Conservation (phyloP, 495 filamentous ascomycete genomes). For the Margaritispora aquatica region DNA sequence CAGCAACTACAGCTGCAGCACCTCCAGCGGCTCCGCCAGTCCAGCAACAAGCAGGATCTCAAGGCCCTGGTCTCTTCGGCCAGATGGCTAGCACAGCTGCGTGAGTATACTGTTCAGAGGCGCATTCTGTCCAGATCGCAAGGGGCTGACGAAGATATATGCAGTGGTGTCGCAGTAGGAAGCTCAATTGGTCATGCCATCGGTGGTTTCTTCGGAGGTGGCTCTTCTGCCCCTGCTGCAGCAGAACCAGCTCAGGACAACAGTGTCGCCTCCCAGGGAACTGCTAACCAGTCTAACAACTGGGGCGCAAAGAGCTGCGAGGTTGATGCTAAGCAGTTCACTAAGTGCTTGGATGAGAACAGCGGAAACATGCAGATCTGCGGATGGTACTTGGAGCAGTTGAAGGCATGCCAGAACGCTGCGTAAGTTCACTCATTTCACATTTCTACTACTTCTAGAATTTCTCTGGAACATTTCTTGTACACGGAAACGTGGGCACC, state of each 20-base stretch:
- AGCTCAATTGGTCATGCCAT: slow-evolving; percentile 93
- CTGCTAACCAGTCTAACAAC: slow-evolving; percentile 26
- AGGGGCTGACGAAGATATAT: slow-evolving; percentile 10
- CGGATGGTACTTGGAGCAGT: slow-evolving; percentile 95
- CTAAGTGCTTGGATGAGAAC: slow-evolving; percentile 92
- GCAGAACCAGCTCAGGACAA: slow-evolving; percentile 35
- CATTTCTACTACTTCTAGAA: no score
- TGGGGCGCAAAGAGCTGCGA: slow-evolving; percentile 55
- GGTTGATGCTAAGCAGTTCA: slow-evolving; percentile 76
- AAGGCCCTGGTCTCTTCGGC: slow-evolving; percentile 69
- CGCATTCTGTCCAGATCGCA: background rate
- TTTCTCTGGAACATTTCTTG: no score
- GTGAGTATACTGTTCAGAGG: slow-evolving; percentile 41
- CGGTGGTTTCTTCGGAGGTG: slow-evolving; percentile 73
- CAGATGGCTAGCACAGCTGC: slow-evolving; percentile 85
- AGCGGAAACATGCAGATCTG: slow-evolving; percentile 91
- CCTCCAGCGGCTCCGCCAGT: slow-evolving; percentile 32
- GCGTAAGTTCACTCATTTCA: no score
- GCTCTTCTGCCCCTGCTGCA: slow-evolving; percentile 57
- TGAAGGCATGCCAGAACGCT: slow-evolving; percentile 93
- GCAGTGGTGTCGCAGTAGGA: slow-evolving; percentile 89
- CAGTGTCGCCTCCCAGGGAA: slow-evolving; percentile 33
- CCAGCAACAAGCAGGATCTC: slow-evolving; percentile 30
- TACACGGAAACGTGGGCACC: no score
- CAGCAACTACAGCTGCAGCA: slow-evolving; percentile 55